phyloP scores from a whole-genome alignment of 805 yeast genomes.

The Saccharomycopsis javanensis region DNA sequence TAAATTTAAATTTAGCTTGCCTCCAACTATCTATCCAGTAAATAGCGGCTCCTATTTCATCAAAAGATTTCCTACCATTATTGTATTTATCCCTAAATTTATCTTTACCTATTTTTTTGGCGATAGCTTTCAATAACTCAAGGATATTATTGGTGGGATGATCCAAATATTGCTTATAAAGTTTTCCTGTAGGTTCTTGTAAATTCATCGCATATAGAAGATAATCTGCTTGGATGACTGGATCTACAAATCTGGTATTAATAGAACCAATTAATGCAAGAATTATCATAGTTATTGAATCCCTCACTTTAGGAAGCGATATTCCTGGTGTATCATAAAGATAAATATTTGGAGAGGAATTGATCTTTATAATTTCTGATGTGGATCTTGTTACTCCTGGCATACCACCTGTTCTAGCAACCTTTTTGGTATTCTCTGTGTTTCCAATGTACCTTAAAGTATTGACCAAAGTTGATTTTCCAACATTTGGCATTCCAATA shows the following conservation, averaged over 20 bases:
- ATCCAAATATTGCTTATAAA: conserved; percentile 32
- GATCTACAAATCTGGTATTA: conserved; percentile 61
- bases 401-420: conserved; percentile 73
- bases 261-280: conserved; percentile 71
- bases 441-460: conserved; percentile 38
- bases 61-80: conserved; percentile 28
- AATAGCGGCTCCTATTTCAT: conserved; percentile 52
- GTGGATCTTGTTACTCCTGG: conserved; percentile 87
- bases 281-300: conserved; percentile 61
- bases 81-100: conserved; percentile 18
- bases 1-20: conserved; percentile 34
- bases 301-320: conserved; percentile 62
- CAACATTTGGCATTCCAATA: conserved; percentile 97
- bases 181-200: conserved; percentile 37
- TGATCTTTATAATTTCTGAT: conserved; percentile 62
- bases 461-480: conserved; percentile 83
- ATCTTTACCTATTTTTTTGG: conserved; percentile 28
- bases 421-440: conserved; percentile 38
- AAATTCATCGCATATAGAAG: conserved; percentile 64
- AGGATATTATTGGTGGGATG: conserved; percentile 67
- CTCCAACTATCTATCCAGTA: conserved; percentile 55
- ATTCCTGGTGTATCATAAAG: conserved; percentile 93
- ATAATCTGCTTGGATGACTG: conserved; percentile 79
- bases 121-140: conserved; percentile 42
- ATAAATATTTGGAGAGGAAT: conserved; percentile 50